A percentile compares a stretch with the other conserved stretches of the same genome.
Conservation (phyloP, 257 asterid species). For the Orobanche coerulescens region DNA sequence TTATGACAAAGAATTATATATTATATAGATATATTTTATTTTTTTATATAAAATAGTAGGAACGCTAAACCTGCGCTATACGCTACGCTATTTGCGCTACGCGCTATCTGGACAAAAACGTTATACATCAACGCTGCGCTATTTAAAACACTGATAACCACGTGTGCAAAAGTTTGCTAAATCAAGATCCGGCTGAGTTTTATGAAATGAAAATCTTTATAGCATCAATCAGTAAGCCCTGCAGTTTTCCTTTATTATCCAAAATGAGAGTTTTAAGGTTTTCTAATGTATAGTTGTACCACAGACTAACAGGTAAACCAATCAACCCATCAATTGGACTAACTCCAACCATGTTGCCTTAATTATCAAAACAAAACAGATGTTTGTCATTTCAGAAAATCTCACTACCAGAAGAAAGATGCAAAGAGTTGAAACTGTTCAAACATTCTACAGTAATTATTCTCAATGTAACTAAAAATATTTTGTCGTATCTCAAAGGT, state of each 20-base stretch:
- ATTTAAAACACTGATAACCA: not conserved
- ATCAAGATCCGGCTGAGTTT: constrained; percentile 2
- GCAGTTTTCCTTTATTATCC: not conserved
- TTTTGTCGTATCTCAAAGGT: constrained; percentile 4
- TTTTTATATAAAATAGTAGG: too few species aligned
- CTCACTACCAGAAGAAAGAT: not conserved
- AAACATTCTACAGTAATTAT: not conserved
- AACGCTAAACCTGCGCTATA: too few species aligned
- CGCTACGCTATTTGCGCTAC: too few species aligned
- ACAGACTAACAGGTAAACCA: not conserved
- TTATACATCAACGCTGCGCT: too few species aligned
- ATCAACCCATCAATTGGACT: not conserved
- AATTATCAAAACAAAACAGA: not conserved
- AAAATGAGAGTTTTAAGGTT: not conserved
- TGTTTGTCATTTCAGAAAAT: not conserved
- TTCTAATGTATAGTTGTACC: not conserved
- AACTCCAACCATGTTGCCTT: not conserved
- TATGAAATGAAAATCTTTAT: not conserved
- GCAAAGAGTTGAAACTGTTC: not conserved
- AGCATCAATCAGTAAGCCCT: constrained; percentile 4
- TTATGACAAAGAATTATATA: too few species aligned
- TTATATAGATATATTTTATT: too few species aligned
- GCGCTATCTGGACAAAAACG: too few species aligned
- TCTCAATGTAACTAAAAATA: not conserved
- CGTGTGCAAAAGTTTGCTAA: not conserved